Conservation (phyloP, 2,329 filamentous ascomycete species). For the Aspergillus intermedius region DNA sequence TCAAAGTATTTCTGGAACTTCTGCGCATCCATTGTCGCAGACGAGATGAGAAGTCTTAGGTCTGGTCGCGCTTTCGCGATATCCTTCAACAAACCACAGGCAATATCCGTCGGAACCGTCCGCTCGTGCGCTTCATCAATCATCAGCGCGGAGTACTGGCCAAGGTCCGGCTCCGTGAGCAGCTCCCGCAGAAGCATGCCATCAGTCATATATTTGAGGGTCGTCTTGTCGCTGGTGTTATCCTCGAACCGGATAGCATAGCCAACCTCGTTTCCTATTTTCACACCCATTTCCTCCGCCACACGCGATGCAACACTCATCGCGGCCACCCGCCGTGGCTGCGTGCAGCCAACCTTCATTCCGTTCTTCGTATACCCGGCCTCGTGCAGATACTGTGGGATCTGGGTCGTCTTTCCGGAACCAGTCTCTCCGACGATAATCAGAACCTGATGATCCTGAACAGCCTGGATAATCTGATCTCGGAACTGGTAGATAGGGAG, state of each 20-base stretch:
- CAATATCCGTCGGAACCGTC: constrained; percentile 82
- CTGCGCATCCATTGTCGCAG: constrained; percentile 87
- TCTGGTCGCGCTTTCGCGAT: constrained; percentile 75
- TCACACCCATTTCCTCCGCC: constrained; percentile 85
- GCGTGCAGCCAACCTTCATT: constrained; percentile 84
- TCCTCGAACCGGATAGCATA: constrained; percentile 96
- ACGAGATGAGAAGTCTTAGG: constrained; percentile 84
- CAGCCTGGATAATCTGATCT: constrained; percentile 76
- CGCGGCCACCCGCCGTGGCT: constrained; percentile 88
- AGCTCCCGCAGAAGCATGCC: constrained; percentile 90
- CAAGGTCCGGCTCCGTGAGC: constrained; percentile 77
- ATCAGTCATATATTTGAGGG: constrained; percentile 95
- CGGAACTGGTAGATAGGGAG: constrained; percentile 85
- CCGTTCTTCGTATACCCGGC: constrained; percentile 80
- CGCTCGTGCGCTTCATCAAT: constrained; percentile 97
- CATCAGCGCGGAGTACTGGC: constrained; percentile 81
- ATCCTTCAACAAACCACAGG: constrained; percentile 84
- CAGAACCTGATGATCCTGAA: constrained; percentile 78
- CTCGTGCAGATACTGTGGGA: constrained; percentile 90
- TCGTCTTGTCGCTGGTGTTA: constrained; percentile 80
- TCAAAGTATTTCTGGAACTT: constrained; percentile 92
- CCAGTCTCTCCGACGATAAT: constrained; percentile 95
- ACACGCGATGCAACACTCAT: constrained; percentile 98
- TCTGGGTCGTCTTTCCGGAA: constrained; percentile 89
- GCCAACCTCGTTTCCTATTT: constrained; percentile 85